phyloP scores from a whole-genome alignment of 1,139 yeast species.

The Kurtzmaniella quercitrusa region DNA sequence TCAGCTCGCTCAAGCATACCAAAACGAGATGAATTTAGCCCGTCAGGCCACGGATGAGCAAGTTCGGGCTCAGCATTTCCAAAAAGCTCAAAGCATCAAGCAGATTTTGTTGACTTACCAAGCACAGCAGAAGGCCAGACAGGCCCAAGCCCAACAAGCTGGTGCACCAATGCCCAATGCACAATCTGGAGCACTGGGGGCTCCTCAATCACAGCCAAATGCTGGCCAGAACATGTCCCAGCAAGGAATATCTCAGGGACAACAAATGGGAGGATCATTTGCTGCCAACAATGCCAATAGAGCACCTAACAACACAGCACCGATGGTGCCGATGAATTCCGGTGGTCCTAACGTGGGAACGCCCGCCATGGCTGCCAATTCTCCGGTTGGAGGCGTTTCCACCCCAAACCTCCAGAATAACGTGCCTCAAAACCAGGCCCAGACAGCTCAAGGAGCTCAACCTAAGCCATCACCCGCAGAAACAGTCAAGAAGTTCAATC shows the following conservation, averaged over 20 bases:
- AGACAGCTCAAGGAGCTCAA: neutral
- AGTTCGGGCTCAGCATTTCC: constrained; percentile 64
- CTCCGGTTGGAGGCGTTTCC: constrained; percentile 1
- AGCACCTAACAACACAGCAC: neutral
- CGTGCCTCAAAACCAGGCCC: constrained; percentile 7
- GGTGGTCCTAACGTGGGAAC: constrained; percentile 1
- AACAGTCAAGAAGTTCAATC: constrained; percentile 39
- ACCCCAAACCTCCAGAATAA: constrained; percentile 4
- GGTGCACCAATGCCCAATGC: constrained; percentile 8
- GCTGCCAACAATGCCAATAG: neutral
- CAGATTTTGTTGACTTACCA: constrained; percentile 41
- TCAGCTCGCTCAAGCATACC: constrained; percentile 56
- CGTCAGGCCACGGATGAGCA: constrained; percentile 49
- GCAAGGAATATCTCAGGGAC: constrained; percentile 5
- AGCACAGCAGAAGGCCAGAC: constrained; percentile 33
- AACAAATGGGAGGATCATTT: neutral
- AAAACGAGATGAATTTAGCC: constrained; percentile 61
- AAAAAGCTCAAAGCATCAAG: constrained; percentile 65
- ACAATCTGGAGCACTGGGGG: constrained; percentile 17
- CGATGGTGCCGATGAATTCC: neutral
- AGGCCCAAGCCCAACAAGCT: constrained; percentile 17
- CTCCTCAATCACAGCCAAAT: constrained; percentile 13
- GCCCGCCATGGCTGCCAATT: neutral
- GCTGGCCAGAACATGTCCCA: constrained; percentile 11
- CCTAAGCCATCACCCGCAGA: constrained; percentile 24